Evolutionary conservation across 495 filamentous ascomycete species (phyloP).

Genomic region (Lophium mytilinum): DNA sequence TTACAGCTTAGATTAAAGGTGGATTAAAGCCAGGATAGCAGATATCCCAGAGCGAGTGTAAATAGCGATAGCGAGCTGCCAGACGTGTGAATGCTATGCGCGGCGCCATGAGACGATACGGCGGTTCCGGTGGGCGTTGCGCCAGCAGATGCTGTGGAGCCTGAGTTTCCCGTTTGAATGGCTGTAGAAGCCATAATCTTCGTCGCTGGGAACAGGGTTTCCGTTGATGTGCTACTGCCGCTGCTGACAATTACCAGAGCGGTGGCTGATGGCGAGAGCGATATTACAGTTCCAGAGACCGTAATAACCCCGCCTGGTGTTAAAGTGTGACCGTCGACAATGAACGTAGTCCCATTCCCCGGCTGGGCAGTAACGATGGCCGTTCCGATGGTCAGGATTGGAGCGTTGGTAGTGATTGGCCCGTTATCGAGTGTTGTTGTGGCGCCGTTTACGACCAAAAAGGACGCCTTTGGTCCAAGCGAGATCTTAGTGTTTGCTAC

Average conservation of each 20-base stretch:
- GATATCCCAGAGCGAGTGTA: neutral
- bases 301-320: conserved; percentile 33
- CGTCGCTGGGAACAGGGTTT: conserved; percentile 18
- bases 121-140: neutral
- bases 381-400: conserved; percentile 20
- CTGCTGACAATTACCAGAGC: conserved; percentile 21
- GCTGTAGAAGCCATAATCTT: neutral
- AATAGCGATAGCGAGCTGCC: neutral
- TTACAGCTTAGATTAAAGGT: neutral
- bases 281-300: conserved; percentile 29
- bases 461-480: conserved; percentile 22
- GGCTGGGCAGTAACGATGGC: conserved; percentile 20
- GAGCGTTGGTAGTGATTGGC: conserved; percentile 13
- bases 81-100: neutral
- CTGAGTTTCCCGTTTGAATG: neutral
- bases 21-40: neutral
- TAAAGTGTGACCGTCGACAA: conserved; percentile 29
- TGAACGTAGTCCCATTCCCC: conserved; percentile 25
- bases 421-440: conserved; percentile 3
- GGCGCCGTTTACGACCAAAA: conserved; percentile 23
- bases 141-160: neutral
- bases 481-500: conserved; percentile 24
- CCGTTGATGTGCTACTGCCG: conserved; percentile 7
- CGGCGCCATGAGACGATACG: neutral
- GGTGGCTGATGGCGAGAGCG: conserved; percentile 26